Conservation (phyloP, 345 rosid species). For the Populus davidiana region DNA sequence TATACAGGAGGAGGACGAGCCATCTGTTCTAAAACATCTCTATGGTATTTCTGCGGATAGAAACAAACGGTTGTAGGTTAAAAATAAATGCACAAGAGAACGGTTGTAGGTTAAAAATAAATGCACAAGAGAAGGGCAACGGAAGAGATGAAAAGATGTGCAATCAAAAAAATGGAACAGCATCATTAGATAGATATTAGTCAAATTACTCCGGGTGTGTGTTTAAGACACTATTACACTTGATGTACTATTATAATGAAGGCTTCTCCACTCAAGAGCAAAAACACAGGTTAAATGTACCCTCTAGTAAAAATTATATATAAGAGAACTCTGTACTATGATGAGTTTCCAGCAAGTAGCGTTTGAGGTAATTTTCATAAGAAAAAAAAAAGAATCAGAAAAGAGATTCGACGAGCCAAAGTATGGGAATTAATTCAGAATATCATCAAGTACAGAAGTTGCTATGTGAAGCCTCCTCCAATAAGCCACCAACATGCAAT, state of each 20-base stretch:
- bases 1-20: constrained; percentile 35
- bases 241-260: not conserved
- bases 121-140: not conserved
- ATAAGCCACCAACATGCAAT: not conserved
- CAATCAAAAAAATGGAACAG: not conserved
- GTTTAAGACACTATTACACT: not conserved
- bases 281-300: not conserved
- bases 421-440: not conserved
- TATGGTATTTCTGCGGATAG: constrained; percentile 72
- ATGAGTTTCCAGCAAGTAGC: not conserved
- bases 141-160: not conserved
- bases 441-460: not conserved
- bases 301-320: not conserved
- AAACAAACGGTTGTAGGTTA: not conserved
- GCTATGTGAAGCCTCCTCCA: not conserved
- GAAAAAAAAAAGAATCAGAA: not conserved
- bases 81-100: not conserved
- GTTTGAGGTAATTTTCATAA: not conserved
- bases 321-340: not conserved
- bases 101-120: not conserved
- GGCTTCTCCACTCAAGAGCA: not conserved
- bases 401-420: not conserved
- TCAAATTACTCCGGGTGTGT: not conserved
- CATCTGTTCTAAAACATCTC: constrained; percentile 49
- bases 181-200: not conserved